phyloP scores from a whole-genome alignment of 192 early-diverging fungal species.

The Pilaira anomala region DNA sequence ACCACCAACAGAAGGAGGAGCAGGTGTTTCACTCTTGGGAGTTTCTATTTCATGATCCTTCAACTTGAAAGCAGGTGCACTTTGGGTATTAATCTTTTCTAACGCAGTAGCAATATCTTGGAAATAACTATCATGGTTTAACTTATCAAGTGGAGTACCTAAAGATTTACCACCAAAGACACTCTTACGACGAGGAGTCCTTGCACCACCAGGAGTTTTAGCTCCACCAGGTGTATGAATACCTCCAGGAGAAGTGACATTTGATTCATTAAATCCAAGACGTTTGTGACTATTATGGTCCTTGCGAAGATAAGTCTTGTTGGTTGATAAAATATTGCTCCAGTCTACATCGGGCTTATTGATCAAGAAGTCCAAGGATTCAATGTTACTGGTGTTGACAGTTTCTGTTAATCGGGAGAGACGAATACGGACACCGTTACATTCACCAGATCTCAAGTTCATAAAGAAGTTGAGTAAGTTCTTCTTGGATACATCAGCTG shows the following conservation, averaged over 20 bases:
- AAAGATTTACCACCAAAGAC: conserved; percentile 30
- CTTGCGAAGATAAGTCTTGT: conserved; percentile 40
- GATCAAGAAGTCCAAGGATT: conserved; percentile 82
- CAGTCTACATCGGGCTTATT: conserved; percentile 54
- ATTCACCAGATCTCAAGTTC: conserved; percentile 66
- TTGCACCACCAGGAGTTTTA: conserved; percentile 41
- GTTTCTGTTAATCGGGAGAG: conserved; percentile 73
- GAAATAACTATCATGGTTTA: conserved; percentile 34
- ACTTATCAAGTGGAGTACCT: conserved; percentile 24
- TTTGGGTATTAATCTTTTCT: conserved; percentile 19
- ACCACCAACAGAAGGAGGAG: not conserved
- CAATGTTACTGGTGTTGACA: conserved; percentile 73
- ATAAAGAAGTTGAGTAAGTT: conserved; percentile 86
- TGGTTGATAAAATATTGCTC: conserved; percentile 45
- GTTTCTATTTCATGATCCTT: conserved; percentile 47
- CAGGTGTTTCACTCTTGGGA: conserved; percentile 24
- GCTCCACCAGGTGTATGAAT: too few relatives aligned
- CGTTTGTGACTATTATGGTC: conserved; percentile 31
- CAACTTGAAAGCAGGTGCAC: conserved; percentile 40
- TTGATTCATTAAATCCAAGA: conserved; percentile 48
- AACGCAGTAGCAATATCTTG: conserved; percentile 32
- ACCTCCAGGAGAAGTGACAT: conserved; percentile 46
- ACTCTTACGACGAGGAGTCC: conserved; percentile 34
- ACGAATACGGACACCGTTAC: conserved; percentile 68
- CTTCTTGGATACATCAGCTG: conserved; percentile 39